Percentiles rank a stretch among this genome's conserved stretches.
phyloP scores from a whole-genome alignment of 2,329 filamentous ascomycete species.

The Trichoderma pleuroti region DNA sequence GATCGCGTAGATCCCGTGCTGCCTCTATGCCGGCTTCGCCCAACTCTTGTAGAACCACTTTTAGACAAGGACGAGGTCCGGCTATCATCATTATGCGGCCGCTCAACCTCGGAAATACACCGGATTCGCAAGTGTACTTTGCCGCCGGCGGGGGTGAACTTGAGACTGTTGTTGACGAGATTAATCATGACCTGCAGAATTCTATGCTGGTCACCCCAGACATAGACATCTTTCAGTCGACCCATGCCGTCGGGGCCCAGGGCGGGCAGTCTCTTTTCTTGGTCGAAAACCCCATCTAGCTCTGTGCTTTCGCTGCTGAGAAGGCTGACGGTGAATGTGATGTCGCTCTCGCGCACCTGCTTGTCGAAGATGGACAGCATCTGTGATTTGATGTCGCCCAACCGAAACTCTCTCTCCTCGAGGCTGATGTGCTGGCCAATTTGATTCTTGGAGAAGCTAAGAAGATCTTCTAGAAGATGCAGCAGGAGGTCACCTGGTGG shows the following conservation, averaged over 20 bases:
- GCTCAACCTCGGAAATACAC: conserved; percentile 61
- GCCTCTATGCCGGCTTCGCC: conserved; percentile 42
- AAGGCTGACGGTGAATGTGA: conserved; percentile 70
- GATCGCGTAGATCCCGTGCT: conserved; percentile 51
- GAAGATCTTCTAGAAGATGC: conserved; percentile 80
- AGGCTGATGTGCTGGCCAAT: conserved; percentile 79
- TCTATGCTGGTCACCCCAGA: conserved; percentile 90
- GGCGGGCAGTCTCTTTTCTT: conserved; percentile 47
- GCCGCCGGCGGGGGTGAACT: conserved; percentile 79
- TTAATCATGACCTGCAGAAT: conserved; percentile 94
- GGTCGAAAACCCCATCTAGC: conserved; percentile 32
- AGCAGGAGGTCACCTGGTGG: conserved; percentile 65
- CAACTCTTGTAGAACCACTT: conserved; percentile 37
- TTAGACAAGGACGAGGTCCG: conserved; percentile 52
- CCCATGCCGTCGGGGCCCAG: conserved; percentile 63
- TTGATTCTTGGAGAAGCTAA: conserved; percentile 94
- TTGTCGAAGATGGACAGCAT: conserved; percentile 85
- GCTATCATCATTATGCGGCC: conserved; percentile 40
- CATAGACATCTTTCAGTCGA: conserved; percentile 75
- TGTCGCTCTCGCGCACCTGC: conserved; percentile 75
- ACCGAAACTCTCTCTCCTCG: conserved; percentile 79
- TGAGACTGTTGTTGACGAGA: conserved; percentile 84
- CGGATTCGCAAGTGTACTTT: conserved; percentile 72
- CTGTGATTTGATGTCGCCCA: conserved; percentile 82
- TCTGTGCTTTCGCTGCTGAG: conserved; percentile 37